Base-by-base conservation (phyloP, 768 basidiomycete genomes). In the Wakefieldia striispora region DNA sequence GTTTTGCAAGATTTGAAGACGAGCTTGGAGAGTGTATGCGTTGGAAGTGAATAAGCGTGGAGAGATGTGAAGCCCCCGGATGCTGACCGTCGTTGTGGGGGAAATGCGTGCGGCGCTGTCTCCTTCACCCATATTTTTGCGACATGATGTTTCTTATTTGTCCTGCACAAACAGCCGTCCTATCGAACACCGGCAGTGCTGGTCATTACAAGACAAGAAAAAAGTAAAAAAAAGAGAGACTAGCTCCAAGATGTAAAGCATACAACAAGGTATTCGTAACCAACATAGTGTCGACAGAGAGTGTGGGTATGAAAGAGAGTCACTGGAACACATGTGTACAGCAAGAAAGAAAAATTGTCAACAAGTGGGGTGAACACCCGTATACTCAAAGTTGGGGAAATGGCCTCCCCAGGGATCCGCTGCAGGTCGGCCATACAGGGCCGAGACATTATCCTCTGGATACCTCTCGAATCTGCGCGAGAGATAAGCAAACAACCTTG, bases 341-440 rank as follows among this genome's bases (percentile, higher is more conserved):
- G 21, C n/a, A n/a, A 43, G n/a, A n/a, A n/a, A n/a, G n/a, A n/a
- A n/a, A n/a, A n/a, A n/a, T n/a, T 26, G 34, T 57, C 45, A 56
- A 48, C 11, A 47, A 38, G 45, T 41, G 36, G 45, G 46, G 64
- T 88, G 90, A 33, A 50, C 41, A 17, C 55, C 51, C 0, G 57
- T 55, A 64, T 91, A 90, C 44, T 90, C 88, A 59, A 92, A 93
- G 47, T 86, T 82, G 16, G 86, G 83, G 73, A 95, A 95, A 31
- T 73, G 74, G 17, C 69, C 62, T 29, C 91, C 91, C 68, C 82
- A 80, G 3, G 71, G 75, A 66, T 91, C 88, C 3, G 72, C 60
- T 0, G 73, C 78, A 8, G 71, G 68, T 44, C 74, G 63, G 13
- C 89, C 89, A 56, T 91, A 91, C 42, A 69, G 60, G 37, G 76